Conservation (phyloP, 805 yeast species). For the Debaryomyces hansenii region DNA sequence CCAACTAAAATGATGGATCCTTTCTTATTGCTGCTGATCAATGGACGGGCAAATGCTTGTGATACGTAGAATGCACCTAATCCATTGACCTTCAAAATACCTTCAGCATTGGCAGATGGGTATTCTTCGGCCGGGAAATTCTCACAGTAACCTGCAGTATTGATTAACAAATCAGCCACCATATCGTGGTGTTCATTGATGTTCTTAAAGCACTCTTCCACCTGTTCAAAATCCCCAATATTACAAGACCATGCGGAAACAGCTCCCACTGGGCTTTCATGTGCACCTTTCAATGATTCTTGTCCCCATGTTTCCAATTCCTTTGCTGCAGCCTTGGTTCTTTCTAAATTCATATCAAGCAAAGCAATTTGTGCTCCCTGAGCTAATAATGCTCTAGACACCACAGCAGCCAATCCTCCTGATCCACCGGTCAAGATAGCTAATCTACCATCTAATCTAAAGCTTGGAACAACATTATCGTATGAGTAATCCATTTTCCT, state of each 20-base stretch:
- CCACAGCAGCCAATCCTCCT: conserved; percentile 70
- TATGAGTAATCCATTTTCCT: conserved; percentile 30
- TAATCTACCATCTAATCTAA: conserved; percentile 67
- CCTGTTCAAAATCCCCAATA: conserved; percentile 63
- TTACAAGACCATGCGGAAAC: conserved; percentile 73
- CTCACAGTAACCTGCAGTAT: conserved; percentile 86
- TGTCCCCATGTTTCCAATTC: conserved; percentile 49
- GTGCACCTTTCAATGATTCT: conserved; percentile 35
- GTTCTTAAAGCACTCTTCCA: conserved; percentile 52
- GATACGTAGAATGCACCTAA: conserved; percentile 74
- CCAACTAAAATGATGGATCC: conserved; percentile 71
- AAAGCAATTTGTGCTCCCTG: conserved; percentile 79
- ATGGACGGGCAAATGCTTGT: conserved; percentile 70
- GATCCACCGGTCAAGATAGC: conserved; percentile 81
- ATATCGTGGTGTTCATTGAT: conserved; percentile 59
- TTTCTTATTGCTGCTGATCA: conserved; percentile 53
- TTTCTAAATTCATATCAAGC: conserved; percentile 63
- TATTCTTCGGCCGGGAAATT: conserved; percentile 76
- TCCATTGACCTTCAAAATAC: conserved; percentile 67
- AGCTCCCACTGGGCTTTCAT: conserved; percentile 32
- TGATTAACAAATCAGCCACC: conserved; percentile 64
- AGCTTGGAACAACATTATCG: conserved; percentile 56
- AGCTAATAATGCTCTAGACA: conserved; percentile 66
- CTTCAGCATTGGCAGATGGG: conserved; percentile 69
- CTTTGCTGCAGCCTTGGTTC: conserved; percentile 55